Conservation (phyloP, 805 yeast genomes). For the Vanderwaltozyma yarrowii region DNA sequence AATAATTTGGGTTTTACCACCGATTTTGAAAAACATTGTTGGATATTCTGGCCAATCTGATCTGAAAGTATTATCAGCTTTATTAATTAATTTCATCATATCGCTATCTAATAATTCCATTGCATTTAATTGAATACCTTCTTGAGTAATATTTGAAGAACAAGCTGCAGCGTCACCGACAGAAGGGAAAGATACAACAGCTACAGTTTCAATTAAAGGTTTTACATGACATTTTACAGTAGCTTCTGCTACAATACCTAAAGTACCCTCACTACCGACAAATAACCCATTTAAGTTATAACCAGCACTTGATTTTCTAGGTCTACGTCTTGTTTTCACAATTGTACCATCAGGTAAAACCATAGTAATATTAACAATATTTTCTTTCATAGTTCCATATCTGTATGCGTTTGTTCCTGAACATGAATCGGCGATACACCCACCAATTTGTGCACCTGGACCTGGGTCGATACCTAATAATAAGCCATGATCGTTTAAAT, state of each 20-base stretch:
- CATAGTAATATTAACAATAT: constrained; percentile 56
- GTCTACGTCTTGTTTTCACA: constrained; percentile 65
- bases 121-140: constrained; percentile 62
- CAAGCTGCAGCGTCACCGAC: constrained; percentile 64
- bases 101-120: constrained; percentile 64
- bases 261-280: constrained; percentile 70
- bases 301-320: constrained; percentile 72
- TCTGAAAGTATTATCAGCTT: constrained; percentile 40
- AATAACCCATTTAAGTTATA: constrained; percentile 68
- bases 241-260: constrained; percentile 71
- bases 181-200: constrained; percentile 56
- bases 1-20: constrained; percentile 36
- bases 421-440: constrained; percentile 68
- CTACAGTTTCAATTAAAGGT: constrained; percentile 57
- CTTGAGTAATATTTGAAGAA: constrained; percentile 49
- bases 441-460: constrained; percentile 73
- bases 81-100: constrained; percentile 58
- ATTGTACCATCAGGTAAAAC: constrained; percentile 76
- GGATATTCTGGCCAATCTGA: constrained; percentile 49
- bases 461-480: constrained; percentile 74
- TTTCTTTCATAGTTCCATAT: constrained; percentile 75
- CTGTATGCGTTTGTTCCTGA: constrained; percentile 74
- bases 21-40: constrained; percentile 54
- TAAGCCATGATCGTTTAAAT: constrained; percentile 37
- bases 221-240: constrained; percentile 58